Evolutionary conservation across 257 asterid species (phyloP).

Genomic region (Schizonepeta tenuifolia): DNA sequence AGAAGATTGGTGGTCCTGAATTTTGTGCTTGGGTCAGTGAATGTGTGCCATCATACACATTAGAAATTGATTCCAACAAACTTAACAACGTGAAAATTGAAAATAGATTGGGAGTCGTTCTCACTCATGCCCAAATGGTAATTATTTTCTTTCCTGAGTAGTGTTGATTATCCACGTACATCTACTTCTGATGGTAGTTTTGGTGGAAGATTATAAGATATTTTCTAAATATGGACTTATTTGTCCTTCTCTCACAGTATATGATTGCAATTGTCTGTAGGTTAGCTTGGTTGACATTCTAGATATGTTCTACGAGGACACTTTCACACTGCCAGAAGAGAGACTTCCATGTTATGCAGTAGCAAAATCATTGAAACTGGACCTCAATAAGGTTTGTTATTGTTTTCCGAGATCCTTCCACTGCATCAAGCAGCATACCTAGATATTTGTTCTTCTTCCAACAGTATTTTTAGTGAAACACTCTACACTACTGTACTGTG

Average conservation of each 20-base stretch:
- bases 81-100: slow-evolving; percentile 59
- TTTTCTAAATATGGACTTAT: background rate
- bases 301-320: slow-evolving; percentile 90
- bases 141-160: slow-evolving; percentile 19
- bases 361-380: slow-evolving; percentile 53
- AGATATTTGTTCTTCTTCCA: background rate
- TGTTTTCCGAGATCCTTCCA: background rate
- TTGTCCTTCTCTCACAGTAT: slow-evolving; percentile 18
- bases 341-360: slow-evolving; percentile 57
- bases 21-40: slow-evolving; percentile 85
- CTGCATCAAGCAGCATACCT: slow-evolving; percentile 3
- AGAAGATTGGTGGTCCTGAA: slow-evolving; percentile 77
- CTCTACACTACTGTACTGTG: background rate
- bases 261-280: slow-evolving; percentile 46
- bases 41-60: slow-evolving; percentile 64
- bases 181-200: background rate
- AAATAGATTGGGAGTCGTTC: slow-evolving; percentile 61
- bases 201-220: background rate
- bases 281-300: slow-evolving; percentile 70
- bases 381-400: slow-evolving; percentile 54
- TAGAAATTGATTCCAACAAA: slow-evolving; percentile 63
- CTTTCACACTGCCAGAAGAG: slow-evolving; percentile 73
- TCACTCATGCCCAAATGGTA: slow-evolving; percentile 95
- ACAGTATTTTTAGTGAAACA: background rate
- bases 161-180: slow-evolving; percentile 16